A percentile compares a stretch with the other conserved stretches of the same genome.
Evolutionary conservation across 106 monocot species (phyloP).

Genomic region (Dendrobium huoshanense): DNA sequence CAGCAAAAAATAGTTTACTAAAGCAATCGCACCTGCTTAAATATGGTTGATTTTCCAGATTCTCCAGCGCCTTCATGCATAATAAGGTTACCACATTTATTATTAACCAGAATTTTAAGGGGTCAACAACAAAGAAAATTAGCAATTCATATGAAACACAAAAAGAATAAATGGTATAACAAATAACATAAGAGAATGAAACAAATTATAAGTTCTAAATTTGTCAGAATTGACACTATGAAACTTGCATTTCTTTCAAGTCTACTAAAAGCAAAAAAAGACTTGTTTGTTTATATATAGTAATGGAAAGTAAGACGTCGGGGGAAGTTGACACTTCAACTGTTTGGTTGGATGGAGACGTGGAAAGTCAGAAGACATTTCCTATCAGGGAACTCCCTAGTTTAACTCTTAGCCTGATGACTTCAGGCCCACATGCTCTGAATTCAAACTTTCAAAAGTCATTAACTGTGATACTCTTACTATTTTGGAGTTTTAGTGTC

Average conservation of each 20-base stretch:
- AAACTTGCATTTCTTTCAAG: background rate
- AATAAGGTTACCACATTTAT: conserved; percentile 1
- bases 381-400: background rate
- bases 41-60: conserved; percentile 98
- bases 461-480: no score
- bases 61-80: conserved; percentile 78
- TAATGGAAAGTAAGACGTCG: background rate
- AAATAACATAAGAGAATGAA: background rate
- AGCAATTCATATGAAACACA: background rate
- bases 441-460: no score
- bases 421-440: no score
- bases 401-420: background rate
- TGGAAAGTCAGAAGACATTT: no score
- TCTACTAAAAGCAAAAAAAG: background rate
- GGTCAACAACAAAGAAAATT: background rate
- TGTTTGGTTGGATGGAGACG: background rate
- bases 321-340: background rate
- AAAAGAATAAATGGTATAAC: background rate
- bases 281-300: background rate
- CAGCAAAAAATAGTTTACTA: conserved; percentile 1
- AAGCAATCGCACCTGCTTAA: conserved; percentile 71
- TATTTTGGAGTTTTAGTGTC: no score
- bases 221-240: background rate
- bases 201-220: background rate
- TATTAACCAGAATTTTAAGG: background rate